Conservation (phyloP, 2,329 filamentous ascomycete genomes). For the Calonectria hawksworthii region DNA sequence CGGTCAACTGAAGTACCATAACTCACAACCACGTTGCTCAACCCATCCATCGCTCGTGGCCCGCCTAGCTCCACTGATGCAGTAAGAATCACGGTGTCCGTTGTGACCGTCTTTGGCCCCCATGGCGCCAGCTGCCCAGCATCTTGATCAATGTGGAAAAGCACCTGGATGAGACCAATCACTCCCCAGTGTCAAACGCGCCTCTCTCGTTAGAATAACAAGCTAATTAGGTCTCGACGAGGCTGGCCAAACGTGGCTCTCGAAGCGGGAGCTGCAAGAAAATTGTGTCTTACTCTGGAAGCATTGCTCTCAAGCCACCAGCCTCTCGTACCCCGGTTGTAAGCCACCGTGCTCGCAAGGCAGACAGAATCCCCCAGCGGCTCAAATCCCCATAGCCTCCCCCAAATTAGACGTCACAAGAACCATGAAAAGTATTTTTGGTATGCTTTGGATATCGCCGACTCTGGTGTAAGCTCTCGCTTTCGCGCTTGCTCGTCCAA, state of each 20-base stretch:
- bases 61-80: background rate
- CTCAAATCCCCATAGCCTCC: background rate
- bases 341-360: background rate
- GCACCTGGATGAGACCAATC: background rate
- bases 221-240: background rate
- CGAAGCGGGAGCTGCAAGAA: background rate
- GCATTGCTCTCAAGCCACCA: background rate
- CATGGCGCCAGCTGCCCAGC: background rate
- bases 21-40: background rate
- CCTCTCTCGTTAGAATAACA: background rate
- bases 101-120: background rate
- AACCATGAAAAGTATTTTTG: constrained; percentile 9
- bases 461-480: background rate
- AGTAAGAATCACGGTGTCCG: background rate
- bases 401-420: background rate
- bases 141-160: background rate
- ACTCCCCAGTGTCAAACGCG: background rate
- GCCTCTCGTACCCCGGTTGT: background rate
- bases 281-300: background rate
- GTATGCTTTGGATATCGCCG: background rate
- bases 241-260: background rate
- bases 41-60: background rate
- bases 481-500: constrained; percentile 53
- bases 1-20: background rate
- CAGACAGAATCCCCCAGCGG: background rate